Percentiles rank a stretch among this genome's conserved stretches.
Evolutionary conservation across 352 stramenopile genomes (phyloP).

Genomic region (Pythium rishiriense): DNA sequence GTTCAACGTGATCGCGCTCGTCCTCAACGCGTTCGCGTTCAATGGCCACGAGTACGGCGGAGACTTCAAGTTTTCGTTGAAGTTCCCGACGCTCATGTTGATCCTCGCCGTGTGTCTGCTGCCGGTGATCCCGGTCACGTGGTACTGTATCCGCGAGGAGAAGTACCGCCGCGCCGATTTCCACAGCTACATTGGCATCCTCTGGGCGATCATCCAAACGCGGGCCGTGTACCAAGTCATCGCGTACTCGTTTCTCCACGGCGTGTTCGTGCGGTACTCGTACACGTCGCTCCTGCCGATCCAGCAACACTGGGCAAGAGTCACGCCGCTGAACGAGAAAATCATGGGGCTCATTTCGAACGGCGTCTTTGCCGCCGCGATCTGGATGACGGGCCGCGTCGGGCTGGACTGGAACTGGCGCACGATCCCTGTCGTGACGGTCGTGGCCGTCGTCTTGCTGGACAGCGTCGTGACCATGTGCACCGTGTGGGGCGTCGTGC

Average conservation of each 20-base stretch:
- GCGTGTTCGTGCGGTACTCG: slow-evolving; percentile 23
- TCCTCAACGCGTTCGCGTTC: slow-evolving; percentile 31
- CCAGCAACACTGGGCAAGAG: slow-evolving; percentile 20
- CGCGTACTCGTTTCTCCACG: slow-evolving; percentile 28
- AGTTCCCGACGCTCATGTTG: slow-evolving; percentile 20
- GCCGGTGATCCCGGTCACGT: slow-evolving; percentile 4
- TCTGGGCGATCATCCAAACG: slow-evolving; percentile 24
- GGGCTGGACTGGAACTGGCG: slow-evolving; percentile 31
- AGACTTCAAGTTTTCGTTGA: slow-evolving; percentile 15
- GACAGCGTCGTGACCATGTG: slow-evolving; percentile 27
- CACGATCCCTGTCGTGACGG: slow-evolving; percentile 14
- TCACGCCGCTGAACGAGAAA: slow-evolving; percentile 30
- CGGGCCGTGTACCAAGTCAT: slow-evolving; percentile 32
- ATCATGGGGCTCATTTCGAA: slow-evolving; percentile 21
- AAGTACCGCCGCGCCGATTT: slow-evolving; percentile 9
- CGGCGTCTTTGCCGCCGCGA: not conserved
- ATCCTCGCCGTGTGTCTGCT: slow-evolving; percentile 15
- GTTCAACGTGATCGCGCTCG: slow-evolving; percentile 12
- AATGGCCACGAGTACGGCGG: slow-evolving; percentile 32
- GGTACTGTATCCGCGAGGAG: slow-evolving; percentile 29
- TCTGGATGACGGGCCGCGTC: slow-evolving; percentile 13
- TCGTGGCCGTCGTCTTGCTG: slow-evolving; percentile 21
- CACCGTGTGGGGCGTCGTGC: slow-evolving; percentile 29
- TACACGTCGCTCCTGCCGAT: slow-evolving; percentile 26
- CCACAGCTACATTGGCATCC: slow-evolving; percentile 13